Percentiles rank a stretch among this genome's conserved stretches.
Evolutionary conservation across 2,329 filamentous ascomycete species (phyloP).

Genomic region (Emericellopsis cladophorae): DNA sequence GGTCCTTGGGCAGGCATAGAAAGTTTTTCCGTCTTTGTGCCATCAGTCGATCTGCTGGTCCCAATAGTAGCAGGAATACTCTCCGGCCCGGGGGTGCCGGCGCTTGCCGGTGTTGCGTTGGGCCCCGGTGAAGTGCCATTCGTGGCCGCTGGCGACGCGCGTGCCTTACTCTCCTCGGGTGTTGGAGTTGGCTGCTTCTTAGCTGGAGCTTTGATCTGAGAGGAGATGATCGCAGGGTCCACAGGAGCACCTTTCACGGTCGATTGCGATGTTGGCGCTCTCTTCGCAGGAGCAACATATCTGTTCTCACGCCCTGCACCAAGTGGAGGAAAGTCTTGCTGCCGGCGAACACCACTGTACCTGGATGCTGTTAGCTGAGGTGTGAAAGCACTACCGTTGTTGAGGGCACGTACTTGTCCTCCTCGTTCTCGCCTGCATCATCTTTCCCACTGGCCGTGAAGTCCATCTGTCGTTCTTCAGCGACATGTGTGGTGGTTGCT

Average conservation of each 20-base stretch:
- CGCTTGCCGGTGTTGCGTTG: slow-evolving; percentile 14
- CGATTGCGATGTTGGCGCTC: slow-evolving; percentile 62
- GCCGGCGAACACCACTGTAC: slow-evolving; percentile 83
- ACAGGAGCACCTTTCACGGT: slow-evolving; percentile 67
- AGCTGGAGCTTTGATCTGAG: slow-evolving; percentile 48
- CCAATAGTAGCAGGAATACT: slow-evolving; percentile 7
- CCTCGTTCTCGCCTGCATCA: slow-evolving; percentile 67
- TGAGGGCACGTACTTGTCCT: slow-evolving; percentile 62
- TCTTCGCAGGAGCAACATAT: slow-evolving; percentile 82
- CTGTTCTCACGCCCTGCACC: slow-evolving; percentile 42
- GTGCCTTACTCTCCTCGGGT: slow-evolving; percentile 12
- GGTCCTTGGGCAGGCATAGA: slow-evolving; percentile 9
- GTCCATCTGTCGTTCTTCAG: slow-evolving; percentile 74
- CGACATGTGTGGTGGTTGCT: slow-evolving; percentile 68
- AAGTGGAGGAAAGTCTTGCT: slow-evolving; percentile 55
- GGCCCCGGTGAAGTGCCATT: slow-evolving; percentile 15
- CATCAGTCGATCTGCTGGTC: slow-evolving; percentile 7
- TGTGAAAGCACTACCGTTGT: not conserved
- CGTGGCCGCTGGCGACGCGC: slow-evolving; percentile 8
- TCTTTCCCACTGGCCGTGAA: slow-evolving; percentile 46
- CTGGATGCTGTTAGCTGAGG: slow-evolving; percentile 24
- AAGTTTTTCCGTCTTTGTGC: slow-evolving; percentile 14
- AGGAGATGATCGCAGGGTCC: slow-evolving; percentile 83
- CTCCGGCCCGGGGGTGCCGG: slow-evolving; percentile 14
- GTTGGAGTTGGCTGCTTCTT: slow-evolving; percentile 19